Evolutionary conservation across 2,329 filamentous ascomycete genomes (phyloP), one percentile per base, ranked within the genome.

Genomic region (Microcera coccophila): DNA sequence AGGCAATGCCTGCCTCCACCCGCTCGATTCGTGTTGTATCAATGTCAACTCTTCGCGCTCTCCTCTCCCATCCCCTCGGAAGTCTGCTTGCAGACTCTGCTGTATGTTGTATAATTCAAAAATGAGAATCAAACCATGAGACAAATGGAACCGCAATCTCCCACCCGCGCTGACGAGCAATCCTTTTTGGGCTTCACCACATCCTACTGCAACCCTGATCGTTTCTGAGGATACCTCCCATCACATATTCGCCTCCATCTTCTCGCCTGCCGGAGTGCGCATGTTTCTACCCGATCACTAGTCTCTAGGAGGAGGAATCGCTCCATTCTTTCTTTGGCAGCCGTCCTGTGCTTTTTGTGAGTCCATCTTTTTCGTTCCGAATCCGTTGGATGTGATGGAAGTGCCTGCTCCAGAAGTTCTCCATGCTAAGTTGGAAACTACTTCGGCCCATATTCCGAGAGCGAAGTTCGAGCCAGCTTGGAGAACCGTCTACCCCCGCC

Each of bases 41-140:
- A 60, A 57, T 58, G 59, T 50, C 50, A 53, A 57, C 45, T 54
- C 50, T 57, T 52, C 55, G 47, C 20, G 33, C 33, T 35, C 44
- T 41, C 36, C 28, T 18, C 18, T 18, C 32, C 32, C 32, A 19
- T 50, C 59, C 50, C 53, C 52, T 50, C 49, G 19, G 22, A 45
- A 62, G 53, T 57, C 62, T 58, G 60, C 57, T 62, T 46, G 59
- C 62, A 62, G 60, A 57, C 59, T 54, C 54, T 42, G 38, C 53
- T 56, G 58, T 60, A 59, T 59, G 55, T 57, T 63, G 54, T 62
- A 61, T 61, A 62, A 61, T 56, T 58, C 55, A 59, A 58, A 55
- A 59, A 42, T 41, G 59, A 46, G 47, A 51, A 49, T 48, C 39
- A 52, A 53, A 44, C 52, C 45, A 48, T 46, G 45, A 55, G 48